A percentile compares a stretch with the other conserved stretches of the same genome.
These are phyloP conservation scores for Picochlorum sp. DNA, from an alignment of 139 green algal genomes.

Conservation along the genomic window DNA sequence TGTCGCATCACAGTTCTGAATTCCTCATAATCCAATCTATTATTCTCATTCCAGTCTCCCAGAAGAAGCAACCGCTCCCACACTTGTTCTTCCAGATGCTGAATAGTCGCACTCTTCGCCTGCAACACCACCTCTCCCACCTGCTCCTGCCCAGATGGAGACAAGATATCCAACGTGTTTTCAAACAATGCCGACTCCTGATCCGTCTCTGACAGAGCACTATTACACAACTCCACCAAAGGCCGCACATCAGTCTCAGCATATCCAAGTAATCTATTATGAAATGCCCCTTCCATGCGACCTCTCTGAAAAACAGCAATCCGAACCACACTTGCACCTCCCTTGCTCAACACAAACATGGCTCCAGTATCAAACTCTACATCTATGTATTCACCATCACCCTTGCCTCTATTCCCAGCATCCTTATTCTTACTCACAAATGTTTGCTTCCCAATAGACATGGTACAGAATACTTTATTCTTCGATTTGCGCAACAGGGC, in stretches of 20 bases:
- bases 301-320: slow-evolving; percentile 22
- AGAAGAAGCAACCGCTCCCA: slow-evolving; percentile 31
- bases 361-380: slow-evolving; percentile 9
- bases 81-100: slow-evolving; percentile 32
- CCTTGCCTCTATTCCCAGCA: no score
- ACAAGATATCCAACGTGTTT: slow-evolving; percentile 14
- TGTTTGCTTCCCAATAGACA: slow-evolving; percentile 15
- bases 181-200: not conserved
- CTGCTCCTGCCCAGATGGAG: slow-evolving; percentile 10
- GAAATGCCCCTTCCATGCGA: slow-evolving; percentile 15
- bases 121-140: slow-evolving; percentile 15
- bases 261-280: slow-evolving; percentile 15
- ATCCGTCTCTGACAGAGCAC: not conserved
- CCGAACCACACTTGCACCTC: slow-evolving; percentile 21
- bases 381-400: not conserved
- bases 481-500: not conserved
- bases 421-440: not conserved
- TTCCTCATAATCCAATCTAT: slow-evolving; percentile 17
- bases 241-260: slow-evolving; percentile 6
- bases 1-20: slow-evolving; percentile 26
- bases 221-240: slow-evolving; percentile 8
- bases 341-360: slow-evolving; percentile 25
- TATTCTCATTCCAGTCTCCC: slow-evolving; percentile 29
- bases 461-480: not conserved
- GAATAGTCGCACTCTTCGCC: not conserved